Base-by-base conservation (phyloP, 345 rosid genomes). In the Combretum micranthum region DNA sequence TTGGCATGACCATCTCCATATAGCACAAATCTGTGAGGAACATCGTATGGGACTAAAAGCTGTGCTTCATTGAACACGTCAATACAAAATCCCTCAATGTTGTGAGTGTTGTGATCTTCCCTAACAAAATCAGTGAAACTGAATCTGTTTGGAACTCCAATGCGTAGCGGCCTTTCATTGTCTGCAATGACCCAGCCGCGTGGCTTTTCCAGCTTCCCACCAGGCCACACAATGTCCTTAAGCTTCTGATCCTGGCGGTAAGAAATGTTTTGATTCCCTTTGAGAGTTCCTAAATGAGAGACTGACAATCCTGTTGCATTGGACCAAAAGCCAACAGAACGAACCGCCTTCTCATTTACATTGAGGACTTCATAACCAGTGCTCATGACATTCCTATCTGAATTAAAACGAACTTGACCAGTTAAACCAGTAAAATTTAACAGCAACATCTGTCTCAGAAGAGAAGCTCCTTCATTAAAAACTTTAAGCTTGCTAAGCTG, bases 161-260 rank as follows among this genome's bases (percentile, higher is more conserved):
- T 80, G 71, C 81, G 80, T 69, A 92, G 55, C 12, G 90, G 95
- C 23, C 74, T 80, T 62, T 75, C 85, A 17, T 67, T 44, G 44
- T 68, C 71, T 43, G 96, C 85, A 68, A 88, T 72, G 54, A 78
- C 82, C 96, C 96, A 86, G 60, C 98, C 98, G 54, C 87, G 95
- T 9, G 96, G 98, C 57, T 5, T 77, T 64, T 75, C 73, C 14
- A 59, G 68, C 45, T 75, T 72, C 64, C 88, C 93, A 60, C 98
- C 83, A 47, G 98, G 95, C 96, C 96, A 92, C 16, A 80, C 80
- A 61, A 92, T 74, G 45, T 25, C 48, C 26, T 18, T 61, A 65
- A 92, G 90, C 59, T 77, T 66, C 74, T 76, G 84, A 44, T 75
- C 70, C 42, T n/a, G 17, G 15, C 18, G 62, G 42, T 81, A 72